Base-by-base conservation (phyloP, 2,329 filamentous ascomycete genomes). In the Phialemoniopsis sp. region DNA sequence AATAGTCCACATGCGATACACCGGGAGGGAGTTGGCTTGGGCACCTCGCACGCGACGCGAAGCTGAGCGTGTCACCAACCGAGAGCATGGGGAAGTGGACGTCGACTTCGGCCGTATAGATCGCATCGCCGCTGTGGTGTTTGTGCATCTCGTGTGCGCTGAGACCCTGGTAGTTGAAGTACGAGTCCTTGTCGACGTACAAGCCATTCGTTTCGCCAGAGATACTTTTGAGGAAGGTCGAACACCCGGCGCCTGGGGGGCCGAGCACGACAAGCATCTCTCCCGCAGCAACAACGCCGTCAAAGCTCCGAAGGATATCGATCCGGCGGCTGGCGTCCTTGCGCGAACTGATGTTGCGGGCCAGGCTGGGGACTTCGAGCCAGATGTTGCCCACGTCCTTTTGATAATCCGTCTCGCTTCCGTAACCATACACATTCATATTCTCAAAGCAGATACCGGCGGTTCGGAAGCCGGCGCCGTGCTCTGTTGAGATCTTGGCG, bases 241-340 rank as follows among this genome's bases (percentile, higher is more conserved):
- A 77, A 57, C 81, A 85, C 5, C 82, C 81, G 5, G 74, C 78
- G 0, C 76, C 75, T 1, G 84, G 83, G 18, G 81, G 70, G 3
- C 84, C 83, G 0, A 88, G 70, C 1, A 87, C 82, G 3, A 86
- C 72, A 14, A 87, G 58, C 56, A 87, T 76, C 64, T 88, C 82
- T 4, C 83, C 82, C 36, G 68, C 72, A 41, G 46, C 80, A 26
- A 26, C 21, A 26, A 26, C 21, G 21, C 21, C 21, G 21, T 26
- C 21, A 10, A 26, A 26, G 10, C 10, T 26, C 21, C 21, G 21
- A 6, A 26, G 21, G 21, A 26, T 26, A 26, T 26, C 21, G 10
- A 26, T 82, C 12, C 61, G 65, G 21, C 63, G 49, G 42, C 68
- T 65, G 33, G 61, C 63, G 2, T 56, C 54, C 13, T 63, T 67